These are phyloP conservation scores for Rhododendron ferrugineum DNA, from an alignment of 148 eudicot species.

Conservation along the genomic window DNA sequence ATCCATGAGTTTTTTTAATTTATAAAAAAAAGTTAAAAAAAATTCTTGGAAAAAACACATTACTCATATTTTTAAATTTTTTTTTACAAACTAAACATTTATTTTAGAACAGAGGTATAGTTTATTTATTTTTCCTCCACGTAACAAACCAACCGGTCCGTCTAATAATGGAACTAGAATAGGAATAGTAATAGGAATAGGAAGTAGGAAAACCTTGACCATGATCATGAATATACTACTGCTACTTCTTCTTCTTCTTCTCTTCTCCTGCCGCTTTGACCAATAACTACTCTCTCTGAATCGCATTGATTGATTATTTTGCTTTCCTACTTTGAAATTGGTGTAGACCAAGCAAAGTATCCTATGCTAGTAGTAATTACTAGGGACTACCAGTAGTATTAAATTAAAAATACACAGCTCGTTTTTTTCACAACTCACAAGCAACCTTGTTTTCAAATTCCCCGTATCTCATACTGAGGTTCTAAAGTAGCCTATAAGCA, in stretches of 20 bases:
- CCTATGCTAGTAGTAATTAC: background rate
- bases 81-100: too few relatives aligned
- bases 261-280: background rate
- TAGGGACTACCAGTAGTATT: background rate
- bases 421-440: background rate
- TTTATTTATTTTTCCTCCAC: too few relatives aligned
- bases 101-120: too few relatives aligned
- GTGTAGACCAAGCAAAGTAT: background rate
- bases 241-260: background rate
- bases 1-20: too few relatives aligned
- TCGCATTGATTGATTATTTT: background rate
- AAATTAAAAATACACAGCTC: background rate
- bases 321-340: background rate
- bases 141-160: background rate
- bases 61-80: too few relatives aligned
- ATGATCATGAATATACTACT: too few relatives aligned
- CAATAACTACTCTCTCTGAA: background rate
- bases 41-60: too few relatives aligned
- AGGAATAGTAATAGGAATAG: background rate
- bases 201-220: background rate
- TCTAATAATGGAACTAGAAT: background rate
- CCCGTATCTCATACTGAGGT: background rate
- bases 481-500: background rate
- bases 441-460: background rate
- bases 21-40: too few relatives aligned